Evolutionary conservation across 768 basidiomycete genomes (phyloP).

Genomic region (Trichaptum fuscoviolaceum): DNA sequence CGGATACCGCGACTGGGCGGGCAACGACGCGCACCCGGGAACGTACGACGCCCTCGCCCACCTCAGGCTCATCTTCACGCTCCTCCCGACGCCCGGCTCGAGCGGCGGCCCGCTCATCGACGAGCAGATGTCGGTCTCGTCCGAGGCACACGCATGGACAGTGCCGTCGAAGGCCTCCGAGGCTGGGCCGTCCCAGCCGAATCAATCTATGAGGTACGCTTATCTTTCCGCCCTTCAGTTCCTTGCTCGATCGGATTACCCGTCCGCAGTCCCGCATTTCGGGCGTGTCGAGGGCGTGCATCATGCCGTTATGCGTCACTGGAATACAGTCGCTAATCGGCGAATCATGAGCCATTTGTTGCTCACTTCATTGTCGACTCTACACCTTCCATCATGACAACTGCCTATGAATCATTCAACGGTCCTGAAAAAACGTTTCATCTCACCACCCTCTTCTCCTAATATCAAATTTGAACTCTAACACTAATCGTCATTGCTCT

Average conservation of each 20-base stretch:
- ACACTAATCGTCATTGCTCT: not conserved
- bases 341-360: not conserved
- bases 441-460: too few relatives aligned
- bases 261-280: too few relatives aligned
- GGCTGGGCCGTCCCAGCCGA: slow-evolving; percentile 65
- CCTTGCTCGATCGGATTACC: not conserved
- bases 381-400: not conserved
- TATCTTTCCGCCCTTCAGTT: slow-evolving; percentile 3
- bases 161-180: slow-evolving; percentile 43
- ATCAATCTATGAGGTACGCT: slow-evolving; percentile 51
- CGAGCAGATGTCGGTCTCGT: slow-evolving; percentile 55
- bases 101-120: slow-evolving; percentile 69
- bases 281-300: not conserved
- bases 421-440: too few relatives aligned
- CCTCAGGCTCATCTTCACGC: too few relatives aligned
- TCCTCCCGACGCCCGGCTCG: slow-evolving; percentile 62
- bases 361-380: not conserved
- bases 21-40: slow-evolving; percentile 57
- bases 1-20: slow-evolving; percentile 57
- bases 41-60: slow-evolving; percentile 63
- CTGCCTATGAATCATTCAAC: too few relatives aligned
- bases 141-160: slow-evolving; percentile 56
- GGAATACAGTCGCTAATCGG: not conserved
- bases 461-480: not conserved
- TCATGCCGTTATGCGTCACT: slow-evolving; percentile 6